Percentiles rank a stretch among this genome's conserved stretches.
Conservation (phyloP, 257 asterid species). For the Hygrophila difformis region DNA sequence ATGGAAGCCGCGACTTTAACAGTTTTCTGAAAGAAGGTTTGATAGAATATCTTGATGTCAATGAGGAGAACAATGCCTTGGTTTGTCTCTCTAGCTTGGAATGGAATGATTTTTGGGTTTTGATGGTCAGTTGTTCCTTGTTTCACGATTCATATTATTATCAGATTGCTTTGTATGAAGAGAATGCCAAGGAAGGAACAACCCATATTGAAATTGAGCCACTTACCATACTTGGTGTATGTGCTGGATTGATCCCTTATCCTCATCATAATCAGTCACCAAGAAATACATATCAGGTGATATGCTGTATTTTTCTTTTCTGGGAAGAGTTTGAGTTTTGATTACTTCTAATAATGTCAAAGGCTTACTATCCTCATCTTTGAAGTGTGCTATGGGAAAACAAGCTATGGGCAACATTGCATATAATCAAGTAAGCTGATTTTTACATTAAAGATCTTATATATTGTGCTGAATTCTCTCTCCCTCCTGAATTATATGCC, state of each 20-base stretch:
- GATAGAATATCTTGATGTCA: slow-evolving; percentile 95
- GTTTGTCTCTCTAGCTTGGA: slow-evolving; percentile 33
- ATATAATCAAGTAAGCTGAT: slow-evolving; percentile 65
- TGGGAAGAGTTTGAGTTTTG: neutral
- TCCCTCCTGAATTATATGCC: too few relatives aligned
- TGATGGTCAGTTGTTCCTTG: slow-evolving; percentile 5
- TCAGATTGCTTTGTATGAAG: slow-evolving; percentile 87
- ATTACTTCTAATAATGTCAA: neutral
- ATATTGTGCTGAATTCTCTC: neutral
- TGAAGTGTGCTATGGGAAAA: slow-evolving; percentile 98
- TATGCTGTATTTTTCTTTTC: slow-evolving; percentile 17
- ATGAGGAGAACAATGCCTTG: slow-evolving; percentile 94
- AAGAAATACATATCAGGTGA: slow-evolving; percentile 97
- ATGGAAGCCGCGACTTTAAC: slow-evolving; percentile 77
- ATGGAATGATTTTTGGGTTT: slow-evolving; percentile 2
- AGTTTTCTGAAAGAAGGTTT: slow-evolving; percentile 80
- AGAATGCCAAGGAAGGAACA: slow-evolving; percentile 60
- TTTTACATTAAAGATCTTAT: neutral
- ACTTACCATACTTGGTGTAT: slow-evolving; percentile 78
- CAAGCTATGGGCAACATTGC: slow-evolving; percentile 99
- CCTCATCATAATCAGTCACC: slow-evolving; percentile 99
- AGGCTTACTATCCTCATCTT: slow-evolving; percentile 15
- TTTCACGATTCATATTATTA: slow-evolving; percentile 20
- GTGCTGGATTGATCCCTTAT: slow-evolving; percentile 95
- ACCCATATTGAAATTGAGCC: slow-evolving; percentile 98